Conservation (phyloP, 768 basidiomycete species). For the Boletus vinaceobasis region DNA sequence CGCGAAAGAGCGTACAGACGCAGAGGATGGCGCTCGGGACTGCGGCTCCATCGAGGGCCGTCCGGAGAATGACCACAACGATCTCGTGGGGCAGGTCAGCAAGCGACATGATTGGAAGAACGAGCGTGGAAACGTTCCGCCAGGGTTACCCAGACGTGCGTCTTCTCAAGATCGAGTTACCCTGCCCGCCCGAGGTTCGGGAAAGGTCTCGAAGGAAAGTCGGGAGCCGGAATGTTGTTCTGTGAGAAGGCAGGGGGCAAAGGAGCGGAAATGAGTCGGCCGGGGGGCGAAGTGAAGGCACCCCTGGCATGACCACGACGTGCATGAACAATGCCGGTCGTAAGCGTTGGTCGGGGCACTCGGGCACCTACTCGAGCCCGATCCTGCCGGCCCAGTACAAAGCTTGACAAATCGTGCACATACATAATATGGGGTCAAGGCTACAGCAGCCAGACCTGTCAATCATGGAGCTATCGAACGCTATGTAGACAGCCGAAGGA, state of each 20-base stretch:
- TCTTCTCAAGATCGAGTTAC: not conserved
- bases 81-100: conserved; percentile 24
- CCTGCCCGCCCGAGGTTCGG: not conserved
- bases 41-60: conserved; percentile 9
- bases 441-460: too few relatives aligned
- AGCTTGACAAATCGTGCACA: not conserved
- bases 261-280: not conserved
- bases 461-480: not conserved
- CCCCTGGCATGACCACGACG: not conserved
- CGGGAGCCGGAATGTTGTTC: conserved; percentile 4
- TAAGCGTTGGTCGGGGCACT: not conserved
- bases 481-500: not conserved
- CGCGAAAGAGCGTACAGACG: conserved; percentile 19
- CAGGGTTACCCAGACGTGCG: not conserved
- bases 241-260: not conserved
- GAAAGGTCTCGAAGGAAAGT: not conserved
- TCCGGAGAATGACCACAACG: conserved; percentile 14
- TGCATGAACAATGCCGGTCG: not conserved
- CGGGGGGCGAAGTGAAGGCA: not conserved
- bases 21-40: conserved; percentile 23
- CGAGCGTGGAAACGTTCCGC: not conserved
- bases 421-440: too few relatives aligned
- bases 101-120: conserved; percentile 8
- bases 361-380: not conserved
- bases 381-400: not conserved